Evolutionary conservation across 1,139 yeast genomes (phyloP).

Genomic region (Pichiaceae sp.): DNA sequence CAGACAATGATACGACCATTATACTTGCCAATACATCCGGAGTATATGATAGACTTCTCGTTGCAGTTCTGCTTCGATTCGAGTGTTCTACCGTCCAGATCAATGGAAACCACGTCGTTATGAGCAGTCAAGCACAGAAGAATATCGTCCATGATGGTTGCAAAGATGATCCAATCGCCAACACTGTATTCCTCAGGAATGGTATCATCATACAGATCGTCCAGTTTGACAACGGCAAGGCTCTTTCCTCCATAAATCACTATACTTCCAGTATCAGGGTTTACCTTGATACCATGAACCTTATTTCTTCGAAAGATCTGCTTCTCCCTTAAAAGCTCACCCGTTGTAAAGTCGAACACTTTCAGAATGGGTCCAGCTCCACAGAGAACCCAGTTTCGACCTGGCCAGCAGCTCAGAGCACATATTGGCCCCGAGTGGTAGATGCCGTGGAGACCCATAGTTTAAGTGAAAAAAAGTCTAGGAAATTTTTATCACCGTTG

Average conservation of each 20-base stretch:
- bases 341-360: conserved; percentile 39
- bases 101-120: conserved; percentile 52
- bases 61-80: conserved; percentile 40
- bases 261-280: conserved; percentile 25
- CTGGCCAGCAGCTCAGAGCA: conserved; percentile 38
- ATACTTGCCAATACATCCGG: conserved; percentile 62
- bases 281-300: conserved; percentile 60
- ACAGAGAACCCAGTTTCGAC: conserved; percentile 29
- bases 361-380: conserved; percentile 71
- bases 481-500: not conserved
- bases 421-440: conserved; percentile 71
- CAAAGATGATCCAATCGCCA: conserved; percentile 72
- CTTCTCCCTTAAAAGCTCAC: conserved; percentile 30
- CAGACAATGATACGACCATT: conserved; percentile 42
- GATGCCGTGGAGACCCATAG: conserved; percentile 4
- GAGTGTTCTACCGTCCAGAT: conserved; percentile 26
- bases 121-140: conserved; percentile 69
- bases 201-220: conserved; percentile 18
- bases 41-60: conserved; percentile 78
- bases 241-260: conserved; percentile 72
- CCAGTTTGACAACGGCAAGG: conserved; percentile 34
- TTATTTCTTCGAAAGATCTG: conserved; percentile 62
- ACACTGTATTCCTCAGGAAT: conserved; percentile 37
- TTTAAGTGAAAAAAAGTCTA: too few species aligned
- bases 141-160: conserved; percentile 37